Conservation (phyloP, 768 basidiomycete genomes). For the Lentinula aciculospora region DNA sequence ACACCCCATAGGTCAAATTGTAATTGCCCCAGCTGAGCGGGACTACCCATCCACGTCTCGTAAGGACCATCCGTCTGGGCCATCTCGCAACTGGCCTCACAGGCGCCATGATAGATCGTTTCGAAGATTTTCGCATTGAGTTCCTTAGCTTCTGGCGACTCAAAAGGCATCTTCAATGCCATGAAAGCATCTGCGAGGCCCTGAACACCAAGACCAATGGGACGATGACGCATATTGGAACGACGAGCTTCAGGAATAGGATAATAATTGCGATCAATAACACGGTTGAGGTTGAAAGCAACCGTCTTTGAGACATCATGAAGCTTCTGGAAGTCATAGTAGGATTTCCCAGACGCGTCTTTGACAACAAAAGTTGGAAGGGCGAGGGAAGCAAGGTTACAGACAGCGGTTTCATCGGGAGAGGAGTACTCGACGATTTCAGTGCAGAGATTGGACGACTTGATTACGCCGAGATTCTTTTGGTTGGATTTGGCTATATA, state of each 20-base stretch:
- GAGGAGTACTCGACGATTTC: slow-evolving; percentile 99
- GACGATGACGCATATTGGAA: slow-evolving; percentile 96
- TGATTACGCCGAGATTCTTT: slow-evolving; percentile 97
- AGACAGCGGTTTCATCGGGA: slow-evolving; percentile 96
- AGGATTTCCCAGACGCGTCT: slow-evolving; percentile 25
- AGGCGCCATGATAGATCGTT: slow-evolving; percentile 94
- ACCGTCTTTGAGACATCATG: slow-evolving; percentile 94
- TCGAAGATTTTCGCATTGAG: slow-evolving; percentile 97
- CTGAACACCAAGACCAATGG: slow-evolving; percentile 96
- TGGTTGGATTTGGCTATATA: slow-evolving; percentile 90
- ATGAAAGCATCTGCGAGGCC: slow-evolving; percentile 98
- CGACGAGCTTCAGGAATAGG: slow-evolving; percentile 86
- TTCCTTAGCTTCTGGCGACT: slow-evolving; percentile 77
- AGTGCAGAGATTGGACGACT: slow-evolving; percentile 97
- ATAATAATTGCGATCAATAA: slow-evolving; percentile 96
- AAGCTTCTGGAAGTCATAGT: slow-evolving; percentile 90
- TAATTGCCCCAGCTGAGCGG: slow-evolving; percentile 81
- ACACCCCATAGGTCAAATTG: slow-evolving; percentile 97
- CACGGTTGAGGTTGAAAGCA: slow-evolving; percentile 85
- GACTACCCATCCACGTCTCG: slow-evolving; percentile 86
- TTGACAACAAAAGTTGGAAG: slow-evolving; percentile 81
- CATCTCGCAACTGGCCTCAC: slow-evolving; percentile 87
- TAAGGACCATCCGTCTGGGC: slow-evolving; percentile 78
- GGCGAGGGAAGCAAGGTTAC: slow-evolving; percentile 96
- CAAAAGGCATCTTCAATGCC: slow-evolving; percentile 94